A percentile compares a stretch with the other conserved stretches of the same genome.
Evolutionary conservation across 768 basidiomycete species (phyloP).

Genomic region (Rhizopogon salebrosus): DNA sequence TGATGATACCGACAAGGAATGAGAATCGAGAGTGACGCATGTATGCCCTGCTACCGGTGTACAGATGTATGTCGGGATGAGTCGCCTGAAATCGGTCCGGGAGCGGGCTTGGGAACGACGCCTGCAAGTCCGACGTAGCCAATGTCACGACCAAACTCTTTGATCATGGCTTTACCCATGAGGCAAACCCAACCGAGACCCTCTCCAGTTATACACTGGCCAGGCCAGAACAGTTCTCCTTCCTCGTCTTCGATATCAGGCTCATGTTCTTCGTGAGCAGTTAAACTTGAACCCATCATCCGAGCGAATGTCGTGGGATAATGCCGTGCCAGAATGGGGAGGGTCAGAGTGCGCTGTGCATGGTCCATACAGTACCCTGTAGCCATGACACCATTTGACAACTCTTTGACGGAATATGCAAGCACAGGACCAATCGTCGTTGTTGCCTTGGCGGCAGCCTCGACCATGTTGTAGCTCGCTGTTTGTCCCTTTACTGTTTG

Average conservation of each 20-base stretch:
- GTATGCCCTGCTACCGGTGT: constrained; percentile 22
- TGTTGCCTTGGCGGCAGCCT: constrained; percentile 26
- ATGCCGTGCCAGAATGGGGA: constrained; percentile 62
- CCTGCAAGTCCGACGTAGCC: constrained; percentile 70
- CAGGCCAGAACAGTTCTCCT: constrained; percentile 83
- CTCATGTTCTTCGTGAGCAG: constrained; percentile 66
- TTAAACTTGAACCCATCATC: constrained; percentile 60
- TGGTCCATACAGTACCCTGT: constrained; percentile 39
- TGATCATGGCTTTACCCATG: constrained; percentile 84
- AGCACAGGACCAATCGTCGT: constrained; percentile 23
- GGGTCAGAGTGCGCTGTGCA: constrained; percentile 52
- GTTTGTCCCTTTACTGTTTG: constrained; percentile 24
- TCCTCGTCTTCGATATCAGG: constrained; percentile 83
- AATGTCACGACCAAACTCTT: constrained; percentile 71
- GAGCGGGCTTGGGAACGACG: constrained; percentile 64
- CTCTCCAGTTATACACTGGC: constrained; percentile 65
- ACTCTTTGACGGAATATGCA: constrained; percentile 22
- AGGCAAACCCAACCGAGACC: constrained; percentile 85
- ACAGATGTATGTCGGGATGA: constrained; percentile 25
- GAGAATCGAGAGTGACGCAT: constrained; percentile 5
- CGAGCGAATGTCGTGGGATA: constrained; percentile 76
- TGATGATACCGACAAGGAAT: constrained; percentile 28
- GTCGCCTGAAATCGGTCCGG: constrained; percentile 26
- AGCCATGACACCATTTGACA: constrained; percentile 33
- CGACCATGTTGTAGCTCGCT: constrained; percentile 22